Conservation (phyloP, 2,329 filamentous ascomycete species). For the Parastagonospora nodorum region DNA sequence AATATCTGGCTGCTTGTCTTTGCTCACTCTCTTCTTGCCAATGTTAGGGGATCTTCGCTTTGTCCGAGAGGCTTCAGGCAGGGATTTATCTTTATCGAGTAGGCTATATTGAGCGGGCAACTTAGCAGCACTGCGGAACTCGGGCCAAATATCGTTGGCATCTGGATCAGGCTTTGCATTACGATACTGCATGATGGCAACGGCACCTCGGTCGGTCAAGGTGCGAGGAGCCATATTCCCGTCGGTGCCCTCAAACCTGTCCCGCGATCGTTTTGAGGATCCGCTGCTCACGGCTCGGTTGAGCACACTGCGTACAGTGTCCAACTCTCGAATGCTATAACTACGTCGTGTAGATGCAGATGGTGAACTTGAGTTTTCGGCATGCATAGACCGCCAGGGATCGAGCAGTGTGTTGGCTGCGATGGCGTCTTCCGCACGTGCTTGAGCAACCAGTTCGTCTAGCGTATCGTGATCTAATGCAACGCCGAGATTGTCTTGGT, state of each 20-base stretch:
- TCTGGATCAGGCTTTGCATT: conserved; percentile 17
- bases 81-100: conserved; percentile 11
- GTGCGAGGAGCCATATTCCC: conserved; percentile 13
- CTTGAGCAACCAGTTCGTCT: no score
- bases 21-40: neutral
- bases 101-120: conserved; percentile 31
- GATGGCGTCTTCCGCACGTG: no score
- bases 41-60: conserved; percentile 3
- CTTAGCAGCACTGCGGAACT: conserved; percentile 33
- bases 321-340: no score
- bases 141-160: conserved; percentile 46
- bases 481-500: no score
- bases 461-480: no score
- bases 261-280: conserved; percentile 21
- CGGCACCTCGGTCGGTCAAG: conserved; percentile 26
- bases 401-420: no score
- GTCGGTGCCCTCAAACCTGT: conserved; percentile 21
- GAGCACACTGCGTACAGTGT: no score
- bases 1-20: neutral
- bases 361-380: no score
- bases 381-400: no score
- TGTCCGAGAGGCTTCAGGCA: neutral
- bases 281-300: neutral
- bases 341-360: no score
- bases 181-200: conserved; percentile 31